Evolutionary conservation across 208 protist genomes (phyloP).

Genomic region (Acanthamoeba pearcei): DNA sequence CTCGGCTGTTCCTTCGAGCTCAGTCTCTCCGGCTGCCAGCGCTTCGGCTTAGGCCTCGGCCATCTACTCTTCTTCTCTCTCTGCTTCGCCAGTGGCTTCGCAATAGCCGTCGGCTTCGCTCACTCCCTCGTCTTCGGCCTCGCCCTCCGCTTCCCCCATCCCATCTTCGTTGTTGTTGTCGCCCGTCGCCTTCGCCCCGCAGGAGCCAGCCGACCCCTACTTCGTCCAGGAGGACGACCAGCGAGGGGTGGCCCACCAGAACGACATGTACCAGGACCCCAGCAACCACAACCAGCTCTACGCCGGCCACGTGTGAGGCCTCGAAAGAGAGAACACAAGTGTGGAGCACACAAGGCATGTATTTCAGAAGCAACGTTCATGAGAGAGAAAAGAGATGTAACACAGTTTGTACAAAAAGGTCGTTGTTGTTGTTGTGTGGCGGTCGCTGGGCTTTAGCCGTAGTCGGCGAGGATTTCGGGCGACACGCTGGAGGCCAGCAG

Average conservation of each 20-base stretch:
- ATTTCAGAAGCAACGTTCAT: too few relatives aligned
- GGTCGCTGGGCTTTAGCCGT: not conserved
- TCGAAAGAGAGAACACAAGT: too few relatives aligned
- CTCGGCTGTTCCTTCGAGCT: too few relatives aligned
- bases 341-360: too few relatives aligned
- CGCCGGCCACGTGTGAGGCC: not conserved
- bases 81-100: too few relatives aligned
- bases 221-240: not conserved
- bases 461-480: constrained; percentile 1
- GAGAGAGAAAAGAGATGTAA: not conserved
- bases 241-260: not conserved
- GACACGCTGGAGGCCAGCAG: not conserved
- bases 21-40: too few relatives aligned
- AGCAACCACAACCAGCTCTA: not conserved
- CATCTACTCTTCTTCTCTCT: too few relatives aligned
- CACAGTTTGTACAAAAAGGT: not conserved
- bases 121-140: not conserved
- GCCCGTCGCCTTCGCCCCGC: too few relatives aligned
- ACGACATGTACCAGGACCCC: not conserved
- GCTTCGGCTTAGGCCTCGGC: too few relatives aligned
- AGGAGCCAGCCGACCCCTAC: not conserved
- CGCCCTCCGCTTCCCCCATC: not conserved
- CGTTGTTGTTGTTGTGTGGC: not conserved
- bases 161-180: too few relatives aligned
- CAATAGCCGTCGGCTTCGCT: too few relatives aligned